phyloP scores from a whole-genome alignment of 2,329 filamentous ascomycete genomes.

The Trichophyton rubrum region DNA sequence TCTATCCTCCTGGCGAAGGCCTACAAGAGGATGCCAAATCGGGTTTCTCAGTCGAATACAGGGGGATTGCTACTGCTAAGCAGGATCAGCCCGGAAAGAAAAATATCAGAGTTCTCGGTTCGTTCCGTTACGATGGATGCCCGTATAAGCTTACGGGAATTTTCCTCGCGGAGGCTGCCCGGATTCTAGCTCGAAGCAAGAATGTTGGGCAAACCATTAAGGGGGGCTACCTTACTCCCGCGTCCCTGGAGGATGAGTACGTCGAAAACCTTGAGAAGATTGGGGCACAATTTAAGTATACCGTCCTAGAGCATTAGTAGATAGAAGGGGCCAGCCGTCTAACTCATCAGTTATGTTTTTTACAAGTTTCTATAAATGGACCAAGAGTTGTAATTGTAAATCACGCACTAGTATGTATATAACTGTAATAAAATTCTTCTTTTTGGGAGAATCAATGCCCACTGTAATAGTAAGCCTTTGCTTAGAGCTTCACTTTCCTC shows the following conservation, averaged over 20 bases:
- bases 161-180: constrained; percentile 34
- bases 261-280: constrained; percentile 34
- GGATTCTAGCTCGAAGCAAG: constrained; percentile 32
- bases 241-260: constrained; percentile 36
- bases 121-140: constrained; percentile 30
- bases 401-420: background rate
- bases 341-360: background rate
- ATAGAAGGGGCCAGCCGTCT: too few species aligned
- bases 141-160: constrained; percentile 35
- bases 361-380: background rate
- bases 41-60: constrained; percentile 31
- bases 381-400: background rate
- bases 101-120: constrained; percentile 32
- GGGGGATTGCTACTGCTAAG: constrained; percentile 35
- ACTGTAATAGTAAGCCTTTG: background rate
- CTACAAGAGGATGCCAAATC: constrained; percentile 32
- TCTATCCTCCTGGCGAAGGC: constrained; percentile 41
- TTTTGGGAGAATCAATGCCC: background rate
- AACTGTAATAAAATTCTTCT: background rate
- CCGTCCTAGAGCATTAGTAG: constrained; percentile 20
- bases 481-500: constrained; percentile 28
- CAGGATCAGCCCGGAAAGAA: constrained; percentile 16
- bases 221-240: constrained; percentile 38
- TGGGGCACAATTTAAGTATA: constrained; percentile 32
- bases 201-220: constrained; percentile 30